Base-by-base conservation (phyloP, 352 stramenopile species). In the Pythium aristosporum region DNA sequence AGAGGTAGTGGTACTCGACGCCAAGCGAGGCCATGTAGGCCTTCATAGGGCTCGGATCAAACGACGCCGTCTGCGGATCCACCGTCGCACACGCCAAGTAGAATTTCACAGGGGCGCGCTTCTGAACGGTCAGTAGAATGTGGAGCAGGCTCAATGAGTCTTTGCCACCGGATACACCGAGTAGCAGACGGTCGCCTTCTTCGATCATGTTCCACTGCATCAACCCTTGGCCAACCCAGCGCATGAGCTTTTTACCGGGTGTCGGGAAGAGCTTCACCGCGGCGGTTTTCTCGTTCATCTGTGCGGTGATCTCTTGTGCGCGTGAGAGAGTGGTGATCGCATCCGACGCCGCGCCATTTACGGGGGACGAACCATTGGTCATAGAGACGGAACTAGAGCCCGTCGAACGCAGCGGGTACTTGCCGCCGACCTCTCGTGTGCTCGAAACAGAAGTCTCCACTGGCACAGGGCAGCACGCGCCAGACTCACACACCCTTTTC, bases 111-210 rank as follows among this genome's bases (percentile, higher is more conserved):
- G 92, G 92, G 25, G 92, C 71, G 39, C 89, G 88, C 54, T 89
- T 87, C 61, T 98, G 83, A 46, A 98, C 80, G 64, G 96, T 77
- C 7, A 98, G 72, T 20, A 99, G 74, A 51, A 94, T 87, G 72
- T 99, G 96, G 30, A 99, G 74, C 49, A 98, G 75, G 41, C 73
- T 88, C n/a, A 99, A 70, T 32, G 89, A 98, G 73, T 99, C 96
- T 77, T 99, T 99, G 28, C 96, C 96, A 41, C 96, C 96, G 8
- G 88, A 98, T 1, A 99, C 66, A 3, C 90, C 96, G 16, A 98
- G 70, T n/a, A 98, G 70, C 23, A 99, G 75, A 6, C 87, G 73
- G 78, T 98, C 96, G n/a, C 95, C 95, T 43, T 97, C 85, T 57
- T 97, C 56, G 41, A 98, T 92, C 91, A 98, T 98, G 52, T 92